These are phyloP conservation scores for Penicillium rolfsii DNA, from an alignment of 2,329 filamentous ascomycete species.

Conservation along the genomic window DNA sequence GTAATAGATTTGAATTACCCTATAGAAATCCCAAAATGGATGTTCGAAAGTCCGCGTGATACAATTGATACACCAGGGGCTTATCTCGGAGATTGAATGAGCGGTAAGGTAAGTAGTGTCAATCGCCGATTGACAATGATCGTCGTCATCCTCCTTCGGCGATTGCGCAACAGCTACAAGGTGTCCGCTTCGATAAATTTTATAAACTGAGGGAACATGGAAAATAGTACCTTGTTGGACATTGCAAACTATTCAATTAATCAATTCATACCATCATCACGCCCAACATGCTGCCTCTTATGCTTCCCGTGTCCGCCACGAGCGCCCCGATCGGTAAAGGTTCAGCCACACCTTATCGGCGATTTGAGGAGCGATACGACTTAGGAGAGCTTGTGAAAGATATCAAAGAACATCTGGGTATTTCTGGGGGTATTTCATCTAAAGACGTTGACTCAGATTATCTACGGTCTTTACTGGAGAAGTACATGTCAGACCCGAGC, in stretches of 20 bases:
- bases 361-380: conserved; percentile 27
- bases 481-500: conserved; percentile 33
- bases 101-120: conserved; percentile 6
- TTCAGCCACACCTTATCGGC: conserved; percentile 20
- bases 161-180: conserved; percentile 12
- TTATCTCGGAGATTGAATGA: conserved; percentile 17
- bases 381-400: conserved; percentile 33
- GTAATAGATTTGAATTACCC: background rate
- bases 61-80: background rate
- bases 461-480: conserved; percentile 32
- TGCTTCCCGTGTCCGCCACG: conserved; percentile 15
- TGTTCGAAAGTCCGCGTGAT: background rate
- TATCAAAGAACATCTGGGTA: conserved; percentile 35
- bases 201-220: background rate
- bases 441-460: conserved; percentile 31
- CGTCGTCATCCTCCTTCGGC: conserved; percentile 11
- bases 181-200: conserved; percentile 8
- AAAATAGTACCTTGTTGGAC: background rate
- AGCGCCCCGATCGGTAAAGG: conserved; percentile 14
- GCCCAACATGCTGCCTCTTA: conserved; percentile 23
- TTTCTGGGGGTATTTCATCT: conserved; percentile 31
- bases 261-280: background rate
- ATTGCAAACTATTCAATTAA: background rate
- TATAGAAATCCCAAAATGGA: background rate
- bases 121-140: conserved; percentile 24